Percentiles rank a stretch among this genome's conserved stretches.
Evolutionary conservation across 192 early-diverging fungal species (phyloP).

Genomic region (Gaertneriomyces sp.): DNA sequence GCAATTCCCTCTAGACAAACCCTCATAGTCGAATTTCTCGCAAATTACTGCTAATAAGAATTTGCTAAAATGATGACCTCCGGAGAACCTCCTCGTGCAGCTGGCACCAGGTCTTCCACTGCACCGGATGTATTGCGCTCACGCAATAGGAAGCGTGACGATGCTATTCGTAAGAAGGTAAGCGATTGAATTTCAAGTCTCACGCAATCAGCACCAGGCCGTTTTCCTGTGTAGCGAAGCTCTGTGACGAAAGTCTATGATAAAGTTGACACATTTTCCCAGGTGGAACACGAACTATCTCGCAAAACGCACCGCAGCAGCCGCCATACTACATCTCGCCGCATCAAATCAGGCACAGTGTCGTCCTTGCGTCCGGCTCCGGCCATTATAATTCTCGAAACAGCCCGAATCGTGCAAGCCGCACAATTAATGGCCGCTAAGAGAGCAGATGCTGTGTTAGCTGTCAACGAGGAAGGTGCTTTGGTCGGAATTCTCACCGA

Average conservation of each 20-base stretch:
- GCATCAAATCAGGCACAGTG: constrained; percentile 74
- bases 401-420: constrained; percentile 47
- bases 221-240: neutral
- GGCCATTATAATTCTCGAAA: constrained; percentile 69
- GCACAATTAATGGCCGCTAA: constrained; percentile 86
- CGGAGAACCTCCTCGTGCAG: constrained; percentile 2
- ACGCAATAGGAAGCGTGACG: constrained; percentile 42
- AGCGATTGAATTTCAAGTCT: neutral
- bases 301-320: constrained; percentile 25
- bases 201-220: neutral
- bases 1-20: too few species aligned
- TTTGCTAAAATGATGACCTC: constrained; percentile 24
- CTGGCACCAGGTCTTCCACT: neutral
- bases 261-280: neutral
- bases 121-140: constrained; percentile 28
- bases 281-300: constrained; percentile 44
- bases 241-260: neutral
- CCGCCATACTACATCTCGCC: constrained; percentile 13
- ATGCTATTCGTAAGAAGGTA: constrained; percentile 46
- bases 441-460: constrained; percentile 89
- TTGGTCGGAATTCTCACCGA: constrained; percentile 96
- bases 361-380: constrained; percentile 79
- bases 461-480: constrained; percentile 86
- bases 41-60: neutral
- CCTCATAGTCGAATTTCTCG: too few species aligned